These are phyloP conservation scores for Staphylotrichum tortipilum DNA, from an alignment of 495 filamentous ascomycete genomes.

Conservation along the genomic window DNA sequence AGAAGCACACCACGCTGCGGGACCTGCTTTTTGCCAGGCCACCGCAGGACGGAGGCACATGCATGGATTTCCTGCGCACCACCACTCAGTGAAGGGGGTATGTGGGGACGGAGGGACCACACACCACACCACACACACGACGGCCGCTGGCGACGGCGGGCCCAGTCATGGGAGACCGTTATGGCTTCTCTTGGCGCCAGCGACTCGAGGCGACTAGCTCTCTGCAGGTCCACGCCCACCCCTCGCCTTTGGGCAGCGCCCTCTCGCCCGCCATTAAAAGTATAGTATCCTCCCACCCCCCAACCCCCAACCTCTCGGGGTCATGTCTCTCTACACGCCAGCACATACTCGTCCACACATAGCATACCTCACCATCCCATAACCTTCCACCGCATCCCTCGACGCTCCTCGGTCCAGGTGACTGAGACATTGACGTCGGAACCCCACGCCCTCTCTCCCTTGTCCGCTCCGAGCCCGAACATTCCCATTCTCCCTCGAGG, in stretches of 20 bases:
- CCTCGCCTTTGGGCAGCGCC: background rate
- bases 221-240: constrained; percentile 4
- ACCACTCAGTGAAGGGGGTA: background rate
- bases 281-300: constrained; percentile 17
- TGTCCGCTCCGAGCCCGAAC: background rate
- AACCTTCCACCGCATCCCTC: too few species aligned
- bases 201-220: background rate
- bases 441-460: background rate
- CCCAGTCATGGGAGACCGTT: constrained; percentile 16
- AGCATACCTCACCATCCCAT: background rate
- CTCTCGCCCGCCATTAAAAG: constrained; percentile 14
- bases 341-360: background rate
- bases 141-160: constrained; percentile 9
- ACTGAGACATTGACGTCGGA: constrained; percentile 7
- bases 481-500: background rate
- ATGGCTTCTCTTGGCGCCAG: constrained; percentile 8
- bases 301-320: constrained; percentile 1
- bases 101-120: background rate
- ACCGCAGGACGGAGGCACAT: constrained; percentile 6
- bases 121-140: background rate
- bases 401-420: constrained; percentile 5
- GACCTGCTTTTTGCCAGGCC: too few species aligned
- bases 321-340: constrained; percentile 5
- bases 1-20: too few species aligned
- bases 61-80: too few species aligned